Evolutionary conservation across 371 early-diverging fungal genomes (phyloP), one percentile per base, ranked within the genome.

Genomic region (Mycotypha africana): DNA sequence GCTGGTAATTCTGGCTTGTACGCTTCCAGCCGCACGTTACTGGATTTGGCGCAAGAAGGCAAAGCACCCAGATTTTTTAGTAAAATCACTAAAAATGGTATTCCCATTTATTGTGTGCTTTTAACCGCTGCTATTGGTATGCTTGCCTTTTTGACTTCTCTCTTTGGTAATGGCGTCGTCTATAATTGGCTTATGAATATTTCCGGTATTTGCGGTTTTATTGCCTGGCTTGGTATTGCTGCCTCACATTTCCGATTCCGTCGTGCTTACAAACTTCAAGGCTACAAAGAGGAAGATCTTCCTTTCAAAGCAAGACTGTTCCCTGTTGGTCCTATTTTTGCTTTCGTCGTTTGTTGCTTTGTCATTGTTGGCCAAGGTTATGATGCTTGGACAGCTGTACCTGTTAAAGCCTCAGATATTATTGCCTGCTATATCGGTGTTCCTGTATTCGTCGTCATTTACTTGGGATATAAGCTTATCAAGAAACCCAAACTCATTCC

Each of bases 231-330:
- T 36, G 65, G 85, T 49, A 93, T 93, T 56, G 75, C 79, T 5
- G 61, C 83, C 26, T 75, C 79, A 39, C 91, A 93, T 55, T 74
- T 79, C 41, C 84, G 91, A 12, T 93, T 93, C 82, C 86, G 92
- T 32, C 73, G 68, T 38, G 92, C 92, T 10, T 85, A 78, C 53
- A 53, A 67, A 19, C 75, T 75, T 12, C 93, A 93, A 62, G 86
- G 86, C 5, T 74, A 73, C 30, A 56, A 65, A 8, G 58, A 86
- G 33, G 56, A 62, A 4, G 86, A 84, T 25, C 65, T 93, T 23
- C 88, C 91, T 0, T 93, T 87, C 58, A 55, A 56, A 30, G 82
- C 92, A 0, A 73, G 79, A 7, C 53, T 80, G 8, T 88, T 78
- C 59, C 92, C 92, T 1, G 47, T 65, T 30, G 88, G 86, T 2